Conservation (phyloP, 2,329 filamentous ascomycete species). For the Botryotinia globosa region DNA sequence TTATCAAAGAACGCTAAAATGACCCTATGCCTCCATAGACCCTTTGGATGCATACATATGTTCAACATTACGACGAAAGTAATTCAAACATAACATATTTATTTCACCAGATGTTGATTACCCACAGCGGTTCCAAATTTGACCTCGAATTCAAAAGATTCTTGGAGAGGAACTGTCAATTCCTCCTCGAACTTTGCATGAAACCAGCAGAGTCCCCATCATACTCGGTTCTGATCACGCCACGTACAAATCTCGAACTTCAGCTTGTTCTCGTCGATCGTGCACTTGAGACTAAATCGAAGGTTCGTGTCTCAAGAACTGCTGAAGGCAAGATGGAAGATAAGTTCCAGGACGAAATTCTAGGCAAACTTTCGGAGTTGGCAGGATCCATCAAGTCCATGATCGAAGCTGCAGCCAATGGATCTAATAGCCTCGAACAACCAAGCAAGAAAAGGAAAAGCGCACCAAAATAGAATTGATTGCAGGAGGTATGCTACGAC, state of each 20-base stretch:
- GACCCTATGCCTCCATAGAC: background rate
- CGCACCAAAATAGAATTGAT: background rate
- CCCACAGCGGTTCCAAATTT: background rate
- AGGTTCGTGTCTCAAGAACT: rapidly evolving
- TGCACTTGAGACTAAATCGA: background rate
- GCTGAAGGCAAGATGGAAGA: background rate
- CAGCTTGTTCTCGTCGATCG: background rate
- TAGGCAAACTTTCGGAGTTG: background rate
- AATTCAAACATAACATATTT: background rate
- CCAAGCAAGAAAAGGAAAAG: background rate
- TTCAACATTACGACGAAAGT: rapidly evolving
- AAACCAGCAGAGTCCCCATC: too few relatives aligned
- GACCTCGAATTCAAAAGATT: background rate
- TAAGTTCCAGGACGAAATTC: background rate
- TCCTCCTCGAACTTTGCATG: background rate
- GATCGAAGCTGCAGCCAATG: background rate
- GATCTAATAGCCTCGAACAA: background rate
- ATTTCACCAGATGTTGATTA: background rate
- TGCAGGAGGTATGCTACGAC: background rate
- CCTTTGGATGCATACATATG: rapidly evolving
- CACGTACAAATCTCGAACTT: background rate
- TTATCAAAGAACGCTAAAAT: background rate
- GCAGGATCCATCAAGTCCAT: background rate
- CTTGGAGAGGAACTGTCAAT: background rate
- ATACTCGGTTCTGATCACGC: too few relatives aligned